These are phyloP conservation scores for Fusarium oxysporum DNA, from an alignment of 2,329 filamentous ascomycete genomes.

Conservation along the genomic window DNA sequence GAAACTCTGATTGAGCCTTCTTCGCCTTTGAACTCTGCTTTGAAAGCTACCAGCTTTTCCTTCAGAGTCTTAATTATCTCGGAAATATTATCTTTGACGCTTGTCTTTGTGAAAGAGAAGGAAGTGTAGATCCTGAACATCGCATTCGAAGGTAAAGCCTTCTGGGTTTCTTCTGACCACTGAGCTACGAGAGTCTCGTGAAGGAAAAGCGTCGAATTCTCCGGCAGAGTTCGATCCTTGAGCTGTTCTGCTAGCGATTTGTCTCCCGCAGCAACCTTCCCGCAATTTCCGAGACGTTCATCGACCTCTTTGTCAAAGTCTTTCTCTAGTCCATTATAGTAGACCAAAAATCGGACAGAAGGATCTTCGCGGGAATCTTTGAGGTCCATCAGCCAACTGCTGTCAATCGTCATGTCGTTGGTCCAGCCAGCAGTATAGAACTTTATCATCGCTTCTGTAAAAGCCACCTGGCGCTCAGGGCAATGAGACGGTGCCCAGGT, in stretches of 20 bases:
- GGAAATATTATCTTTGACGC: neutral
- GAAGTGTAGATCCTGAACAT: constrained; percentile 4
- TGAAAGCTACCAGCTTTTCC: constrained; percentile 32
- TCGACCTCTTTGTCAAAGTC: constrained; percentile 16
- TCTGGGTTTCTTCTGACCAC: constrained; percentile 11
- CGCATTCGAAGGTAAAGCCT: neutral
- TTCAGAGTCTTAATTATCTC: constrained; percentile 6
- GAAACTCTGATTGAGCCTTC: constrained; percentile 35
- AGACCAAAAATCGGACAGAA: constrained; percentile 27
- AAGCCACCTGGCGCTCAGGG: neutral
- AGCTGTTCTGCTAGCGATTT: constrained; percentile 19
- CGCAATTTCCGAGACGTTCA: neutral
- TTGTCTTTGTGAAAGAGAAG: neutral
- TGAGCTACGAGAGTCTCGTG: constrained; percentile 5
- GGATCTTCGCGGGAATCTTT: neutral
- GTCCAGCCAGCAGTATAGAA: constrained; percentile 46
- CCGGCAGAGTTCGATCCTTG: constrained; percentile 25
- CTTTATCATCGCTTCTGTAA: constrained; percentile 37
- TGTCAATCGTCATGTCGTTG: constrained; percentile 46
- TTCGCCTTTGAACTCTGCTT: constrained; percentile 28
- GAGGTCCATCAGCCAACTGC: constrained; percentile 32
- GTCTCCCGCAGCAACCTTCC: fast-evolving
- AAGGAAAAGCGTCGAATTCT: neutral
- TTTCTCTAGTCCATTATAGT: constrained; percentile 19
- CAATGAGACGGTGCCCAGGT: constrained; percentile 16